These are phyloP conservation scores for Hirschfeldia incana DNA, from an alignment of 345 rosid species.

Conservation along the genomic window DNA sequence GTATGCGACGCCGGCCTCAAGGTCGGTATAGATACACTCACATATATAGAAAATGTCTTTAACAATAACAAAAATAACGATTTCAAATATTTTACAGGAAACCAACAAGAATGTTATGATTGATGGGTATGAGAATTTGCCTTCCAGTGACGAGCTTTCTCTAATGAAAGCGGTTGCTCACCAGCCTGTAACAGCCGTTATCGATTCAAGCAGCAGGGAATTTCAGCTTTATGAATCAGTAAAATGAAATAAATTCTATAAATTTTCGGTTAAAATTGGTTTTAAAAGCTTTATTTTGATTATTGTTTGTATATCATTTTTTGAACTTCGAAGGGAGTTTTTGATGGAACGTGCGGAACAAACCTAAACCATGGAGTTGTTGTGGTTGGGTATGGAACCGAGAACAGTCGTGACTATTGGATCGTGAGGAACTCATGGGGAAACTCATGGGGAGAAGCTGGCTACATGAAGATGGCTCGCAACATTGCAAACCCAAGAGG, in stretches of 20 bases:
- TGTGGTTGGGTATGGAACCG: background rate
- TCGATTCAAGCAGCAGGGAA: constrained; percentile 40
- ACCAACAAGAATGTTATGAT: constrained; percentile 54
- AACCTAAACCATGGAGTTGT: background rate
- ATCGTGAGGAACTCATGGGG: background rate
- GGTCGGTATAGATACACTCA: constrained; percentile 37
- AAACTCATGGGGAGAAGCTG: background rate
- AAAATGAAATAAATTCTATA: constrained; percentile 6
- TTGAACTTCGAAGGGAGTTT: background rate
- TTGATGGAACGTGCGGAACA: background rate
- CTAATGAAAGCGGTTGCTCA: constrained; percentile 63
- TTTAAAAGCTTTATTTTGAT: background rate
- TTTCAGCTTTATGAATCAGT: constrained; percentile 80
- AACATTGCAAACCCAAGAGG: background rate
- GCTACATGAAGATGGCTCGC: background rate
- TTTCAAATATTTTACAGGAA: constrained; percentile 39
- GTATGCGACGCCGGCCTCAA: constrained; percentile 12
- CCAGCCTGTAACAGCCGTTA: constrained; percentile 74
- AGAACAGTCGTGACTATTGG: background rate
- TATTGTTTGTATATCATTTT: background rate
- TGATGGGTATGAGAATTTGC: constrained; percentile 70
- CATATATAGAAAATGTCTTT: background rate
- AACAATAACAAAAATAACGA: background rate
- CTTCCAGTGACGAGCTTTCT: constrained; percentile 54
- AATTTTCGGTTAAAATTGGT: background rate